Base-by-base conservation (phyloP, 1,139 yeast genomes). In the Candida sp. region DNA sequence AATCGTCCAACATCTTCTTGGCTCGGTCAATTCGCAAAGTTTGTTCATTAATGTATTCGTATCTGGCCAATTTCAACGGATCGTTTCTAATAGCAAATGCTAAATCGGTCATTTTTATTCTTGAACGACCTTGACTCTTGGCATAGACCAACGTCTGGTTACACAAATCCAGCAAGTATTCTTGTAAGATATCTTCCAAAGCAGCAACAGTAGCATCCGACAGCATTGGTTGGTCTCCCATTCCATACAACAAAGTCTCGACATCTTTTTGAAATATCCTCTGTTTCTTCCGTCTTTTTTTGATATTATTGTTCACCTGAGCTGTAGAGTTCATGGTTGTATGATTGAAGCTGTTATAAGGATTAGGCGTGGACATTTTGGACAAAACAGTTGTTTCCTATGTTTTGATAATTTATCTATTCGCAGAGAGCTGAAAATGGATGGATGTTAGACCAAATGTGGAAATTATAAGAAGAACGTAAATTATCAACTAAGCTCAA, bases 51-150 rank as follows among this genome's bases (percentile, higher is more conserved):
- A 91, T 77, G 59, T 90, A 95, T 52, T 87, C 85, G 33, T 90
- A 81, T 60, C 98, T 78, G 9, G 96, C 95, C 40, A 89, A 74
- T 58, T 90, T 91, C 45, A 82, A 75, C 1, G 95, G 87, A 55
- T 91, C 98, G 51, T 84, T 80, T 38, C 96, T 71, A 45, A 91
- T 68, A 0, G 89, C 95, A 66, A 89, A 89, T 53, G 86, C 87
- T 66, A 91, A 82, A 60, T 91, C 98, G 48, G 89, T 96, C 43
- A 90, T 84, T 56, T 86, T 85, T 49, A 91, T 81, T 61, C 95
- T 82, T 43, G 79, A 79, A 39, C 95, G 73, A 38, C 84, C 83
- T 19, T 64, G 66, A 12, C 60, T 50, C 39, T 53, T 52, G 11
- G 69, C 66, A 44, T 56, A 60, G 7, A 50, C 45, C 7, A 57